Base-by-base conservation (phyloP, 805 yeast genomes). In the Candida nonsorbophila region DNA sequence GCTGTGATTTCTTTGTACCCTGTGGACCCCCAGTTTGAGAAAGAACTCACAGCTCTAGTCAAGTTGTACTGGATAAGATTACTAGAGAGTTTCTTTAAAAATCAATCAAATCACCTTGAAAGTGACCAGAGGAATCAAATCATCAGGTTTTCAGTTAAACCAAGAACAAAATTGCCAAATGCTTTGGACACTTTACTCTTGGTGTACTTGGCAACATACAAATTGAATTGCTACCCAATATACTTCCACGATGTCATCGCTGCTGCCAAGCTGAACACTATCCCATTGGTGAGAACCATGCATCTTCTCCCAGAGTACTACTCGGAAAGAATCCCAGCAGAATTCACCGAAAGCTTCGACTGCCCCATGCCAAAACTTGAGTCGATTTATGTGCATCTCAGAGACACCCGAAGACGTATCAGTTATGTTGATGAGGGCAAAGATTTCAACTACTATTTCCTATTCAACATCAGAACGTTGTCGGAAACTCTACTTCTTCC, bases 201-300 rank as follows among this genome's bases (percentile, higher is more conserved):
- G 1, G 51, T 76, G 12, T 79, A 78, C 45, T 33, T 77, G 27
- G 72, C 78, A 2, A 45, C 71, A n/a, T 37, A 70, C 6, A 63
- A 67, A 32, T 40, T 75, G 37, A 58, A 65, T 16, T 35, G 64
- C 16, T 44, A 45, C 13, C 82, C 85, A 0, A 38, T 79, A 1
- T 74, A 69, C 42, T 38, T 69, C 4, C 50, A 54, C 31, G 83
- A 78, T 44, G 48, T 75, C 11, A 42, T 74, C 14, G 41, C 46
- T 4, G 55, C 69, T 51, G 49, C 72, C 4, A 44, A 60, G 16
- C 41, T 55, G 2, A 70, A 70, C 27, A 53, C 57, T 18, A 50
- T 81, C 1, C 83, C 84, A 3, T 72, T 62, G 40, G 49, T 67
- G 38, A 62, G 54, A 28, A 60, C 72, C 5, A 34, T 51, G 12